These are phyloP conservation scores for Wickerhamiella pararugosa DNA, from an alignment of 1,139 yeast species.

Conservation along the genomic window DNA sequence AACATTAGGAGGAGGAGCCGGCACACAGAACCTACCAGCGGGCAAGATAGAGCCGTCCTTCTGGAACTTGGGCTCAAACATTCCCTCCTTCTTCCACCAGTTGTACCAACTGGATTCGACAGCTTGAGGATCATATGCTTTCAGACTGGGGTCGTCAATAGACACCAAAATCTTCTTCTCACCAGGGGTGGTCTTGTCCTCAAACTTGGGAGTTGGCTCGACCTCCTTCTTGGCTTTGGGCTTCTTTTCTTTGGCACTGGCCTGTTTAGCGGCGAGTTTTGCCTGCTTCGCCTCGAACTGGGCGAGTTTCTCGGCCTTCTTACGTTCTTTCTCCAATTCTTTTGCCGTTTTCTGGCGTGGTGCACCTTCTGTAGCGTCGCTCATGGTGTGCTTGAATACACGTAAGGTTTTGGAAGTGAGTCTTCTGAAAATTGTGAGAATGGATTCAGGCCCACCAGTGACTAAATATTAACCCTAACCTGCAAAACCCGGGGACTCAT, in stretches of 20 bases:
- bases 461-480: too few relatives aligned
- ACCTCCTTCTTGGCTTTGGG: constrained; percentile 60
- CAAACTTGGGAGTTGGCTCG: constrained; percentile 67
- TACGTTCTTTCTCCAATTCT: constrained; percentile 72
- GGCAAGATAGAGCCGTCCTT: constrained; percentile 62
- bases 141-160: constrained; percentile 82
- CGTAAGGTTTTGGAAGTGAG: too few relatives aligned
- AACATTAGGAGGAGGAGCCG: constrained; percentile 98
- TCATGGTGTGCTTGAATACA: too few relatives aligned
- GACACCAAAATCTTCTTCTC: constrained; percentile 77
- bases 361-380: too few relatives aligned
- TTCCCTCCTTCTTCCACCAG: constrained; percentile 90
- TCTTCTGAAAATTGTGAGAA: too few relatives aligned
- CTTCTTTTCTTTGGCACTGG: constrained; percentile 30
- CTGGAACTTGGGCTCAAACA: constrained; percentile 74
- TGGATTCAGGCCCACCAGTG: too few relatives aligned
- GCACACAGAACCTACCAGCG: constrained; percentile 76
- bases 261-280: constrained; percentile 54
- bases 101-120: constrained; percentile 97
- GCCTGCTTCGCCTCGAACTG: constrained; percentile 89
- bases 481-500: too few relatives aligned
- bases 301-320: constrained; percentile 93
- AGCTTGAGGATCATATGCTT: constrained; percentile 81
- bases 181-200: constrained; percentile 72
- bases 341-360: constrained; percentile 25